These are phyloP conservation scores for Noccaea caerulescens DNA, from an alignment of 345 rosid species.

Conservation along the genomic window DNA sequence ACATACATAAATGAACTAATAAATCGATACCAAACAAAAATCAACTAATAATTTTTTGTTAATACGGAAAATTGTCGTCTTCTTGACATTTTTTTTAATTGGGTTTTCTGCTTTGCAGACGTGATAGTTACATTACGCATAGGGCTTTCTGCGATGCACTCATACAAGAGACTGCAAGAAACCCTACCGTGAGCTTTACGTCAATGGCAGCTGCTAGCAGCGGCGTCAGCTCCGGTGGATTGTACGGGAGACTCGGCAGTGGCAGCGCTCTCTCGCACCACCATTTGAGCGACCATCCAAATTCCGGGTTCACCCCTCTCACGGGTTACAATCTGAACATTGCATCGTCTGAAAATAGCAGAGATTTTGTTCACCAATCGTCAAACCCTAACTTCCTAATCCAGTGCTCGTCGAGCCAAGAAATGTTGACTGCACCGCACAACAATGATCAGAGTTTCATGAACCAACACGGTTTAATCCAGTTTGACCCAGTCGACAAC, in stretches of 20 bases:
- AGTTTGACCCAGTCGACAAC: conserved; percentile 42
- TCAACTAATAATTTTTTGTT: too few species aligned
- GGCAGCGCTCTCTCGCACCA: conserved; percentile 31
- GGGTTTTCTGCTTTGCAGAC: conserved; percentile 49
- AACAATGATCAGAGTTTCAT: conserved; percentile 44
- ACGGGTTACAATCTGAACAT: conserved; percentile 43
- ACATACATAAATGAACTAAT: conserved; percentile 7
- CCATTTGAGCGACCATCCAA: conserved; percentile 46
- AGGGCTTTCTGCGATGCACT: conserved; percentile 87
- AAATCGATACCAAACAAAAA: neutral
- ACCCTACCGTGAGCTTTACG: conserved; percentile 57
- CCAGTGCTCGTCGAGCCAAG: conserved; percentile 48
- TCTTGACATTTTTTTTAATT: neutral
- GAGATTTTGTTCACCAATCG: conserved; percentile 50
- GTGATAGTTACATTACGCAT: conserved; percentile 90
- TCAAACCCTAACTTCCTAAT: conserved; percentile 54
- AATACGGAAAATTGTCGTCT: neutral
- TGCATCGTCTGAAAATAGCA: conserved; percentile 34
- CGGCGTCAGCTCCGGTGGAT: conserved; percentile 23
- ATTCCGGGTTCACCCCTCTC: conserved; percentile 33
- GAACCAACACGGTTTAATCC: conserved; percentile 40
- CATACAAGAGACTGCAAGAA: conserved; percentile 76
- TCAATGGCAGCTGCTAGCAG: conserved; percentile 33
- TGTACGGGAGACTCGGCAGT: conserved; percentile 58
- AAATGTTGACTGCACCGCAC: conserved; percentile 21